Evolutionary conservation across 768 basidiomycete genomes (phyloP), one percentile per base, ranked within the genome.

Genomic region (Amanita rubescens): DNA sequence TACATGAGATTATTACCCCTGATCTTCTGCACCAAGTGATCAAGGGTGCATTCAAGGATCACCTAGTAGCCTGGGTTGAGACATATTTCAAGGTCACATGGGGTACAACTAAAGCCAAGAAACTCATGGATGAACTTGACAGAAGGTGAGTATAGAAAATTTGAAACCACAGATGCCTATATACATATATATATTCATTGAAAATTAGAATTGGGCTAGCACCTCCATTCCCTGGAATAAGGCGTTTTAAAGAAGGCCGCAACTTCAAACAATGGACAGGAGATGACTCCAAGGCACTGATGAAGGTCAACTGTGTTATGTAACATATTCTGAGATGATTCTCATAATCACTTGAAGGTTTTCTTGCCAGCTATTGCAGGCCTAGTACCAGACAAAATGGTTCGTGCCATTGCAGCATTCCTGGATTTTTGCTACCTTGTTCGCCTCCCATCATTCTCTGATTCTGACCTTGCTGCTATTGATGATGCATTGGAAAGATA

Each of bases 361-460:
- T 60, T 58, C 34, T 19, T 58, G 4, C 32, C 51, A 3, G 53
- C 43, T 6, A 53, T 58, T 27, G 24, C 51, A 27, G 57, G 57
- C 1, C 44, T 55, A 48, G 30, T 58, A 0, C 65, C 19, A 60
- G 59, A 22, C 4, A 6, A 51, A 25, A 55, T 44, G n/a, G 15
- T 24, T 19, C 30, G 27, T 17, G 60, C 59, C 7, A 58, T 63
- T 24, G 59, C 52, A n/a, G 64, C 62, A 1, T 11, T 71, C 5
- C 55, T 74, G 0, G 67, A 73, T 53, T 71, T 73, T 52, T 58
- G 69, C 2, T 65, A 65, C 43, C 61, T 68, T 9, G 62, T 69
- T 3, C 65, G 63, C 22, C 65, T 62, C 30, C 57, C 59, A 2
- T 15, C 59, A 3, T 67, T 69, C 56, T 59, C 67, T 1, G 37